Evolutionary conservation across 73 alveolate species (phyloP).

Genomic region (Symbiodinium pilosum): DNA sequence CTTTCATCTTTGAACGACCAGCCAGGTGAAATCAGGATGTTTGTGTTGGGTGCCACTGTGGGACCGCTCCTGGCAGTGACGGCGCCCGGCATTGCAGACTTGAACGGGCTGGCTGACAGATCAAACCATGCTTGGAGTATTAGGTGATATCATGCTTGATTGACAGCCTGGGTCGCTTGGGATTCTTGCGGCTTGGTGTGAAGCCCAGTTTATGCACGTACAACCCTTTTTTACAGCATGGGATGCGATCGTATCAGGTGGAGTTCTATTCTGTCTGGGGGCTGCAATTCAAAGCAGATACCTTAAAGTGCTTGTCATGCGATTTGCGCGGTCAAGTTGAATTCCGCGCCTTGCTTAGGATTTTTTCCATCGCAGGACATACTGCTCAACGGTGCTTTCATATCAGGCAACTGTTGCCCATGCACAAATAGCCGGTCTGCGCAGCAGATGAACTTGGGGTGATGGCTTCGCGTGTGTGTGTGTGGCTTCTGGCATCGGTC

Average conservation of each 20-base stretch:
- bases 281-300: not conserved
- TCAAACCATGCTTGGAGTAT: not conserved
- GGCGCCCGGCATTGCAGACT: not conserved
- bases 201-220: not conserved
- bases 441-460: no score
- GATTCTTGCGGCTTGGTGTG: not conserved
- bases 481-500: no score
- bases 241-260: not conserved
- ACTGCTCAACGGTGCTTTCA: not conserved
- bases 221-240: not conserved
- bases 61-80: constrained; percentile 7
- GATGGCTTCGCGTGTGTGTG: no score
- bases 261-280: not conserved
- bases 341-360: not conserved
- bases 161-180: not conserved
- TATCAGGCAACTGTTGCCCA: not conserved
- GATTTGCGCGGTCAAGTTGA: not conserved
- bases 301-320: not conserved
- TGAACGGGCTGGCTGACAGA: no score
- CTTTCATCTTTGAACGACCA: no score
- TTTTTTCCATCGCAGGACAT: not conserved
- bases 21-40: not conserved
- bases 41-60: not conserved
- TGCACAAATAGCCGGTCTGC: no score
- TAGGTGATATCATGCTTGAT: not conserved